Evolutionary conservation across 1,284 basidiomycete species (phyloP).

Genomic region (Cystobasidiaceae sp.): DNA sequence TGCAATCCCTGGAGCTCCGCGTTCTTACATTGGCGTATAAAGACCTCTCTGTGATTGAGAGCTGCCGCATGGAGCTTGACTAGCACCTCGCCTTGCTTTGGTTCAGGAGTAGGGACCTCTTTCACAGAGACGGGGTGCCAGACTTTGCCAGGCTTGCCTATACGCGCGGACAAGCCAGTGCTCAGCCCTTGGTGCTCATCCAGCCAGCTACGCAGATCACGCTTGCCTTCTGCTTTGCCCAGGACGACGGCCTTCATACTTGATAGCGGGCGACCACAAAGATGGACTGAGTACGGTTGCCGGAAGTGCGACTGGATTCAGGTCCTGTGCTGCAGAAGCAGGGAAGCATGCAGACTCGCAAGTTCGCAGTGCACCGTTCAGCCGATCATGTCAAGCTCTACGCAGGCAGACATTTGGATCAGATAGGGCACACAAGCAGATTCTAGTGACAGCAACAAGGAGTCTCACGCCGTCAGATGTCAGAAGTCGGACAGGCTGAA

Average conservation of each 20-base stretch:
- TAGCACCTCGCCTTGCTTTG: conserved; percentile 34
- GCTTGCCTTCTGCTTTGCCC: conserved; percentile 31
- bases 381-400: too few relatives aligned
- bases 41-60: conserved; percentile 42
- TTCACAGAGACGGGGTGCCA: conserved; percentile 28
- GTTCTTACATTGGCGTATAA: conserved; percentile 37
- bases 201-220: not conserved
- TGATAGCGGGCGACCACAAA: too few relatives aligned
- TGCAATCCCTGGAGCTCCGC: not conserved
- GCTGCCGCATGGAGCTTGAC: conserved; percentile 38
- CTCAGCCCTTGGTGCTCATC: not conserved
- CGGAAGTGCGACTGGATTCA: too few relatives aligned
- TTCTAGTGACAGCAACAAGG: too few relatives aligned
- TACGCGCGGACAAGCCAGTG: not conserved
- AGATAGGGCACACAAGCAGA: too few relatives aligned
- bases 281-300: too few relatives aligned
- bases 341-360: too few relatives aligned
- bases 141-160: conserved; percentile 33
- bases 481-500: too few relatives aligned
- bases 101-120: conserved; percentile 12
- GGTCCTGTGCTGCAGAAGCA: too few relatives aligned
- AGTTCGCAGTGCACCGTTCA: too few relatives aligned
- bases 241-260: conserved; percentile 30
- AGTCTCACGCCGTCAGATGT: too few relatives aligned
- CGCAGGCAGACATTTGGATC: too few relatives aligned